Evolutionary conservation across 2,329 filamentous ascomycete species (phyloP).

Genomic region (Atkinsonella texensis): DNA sequence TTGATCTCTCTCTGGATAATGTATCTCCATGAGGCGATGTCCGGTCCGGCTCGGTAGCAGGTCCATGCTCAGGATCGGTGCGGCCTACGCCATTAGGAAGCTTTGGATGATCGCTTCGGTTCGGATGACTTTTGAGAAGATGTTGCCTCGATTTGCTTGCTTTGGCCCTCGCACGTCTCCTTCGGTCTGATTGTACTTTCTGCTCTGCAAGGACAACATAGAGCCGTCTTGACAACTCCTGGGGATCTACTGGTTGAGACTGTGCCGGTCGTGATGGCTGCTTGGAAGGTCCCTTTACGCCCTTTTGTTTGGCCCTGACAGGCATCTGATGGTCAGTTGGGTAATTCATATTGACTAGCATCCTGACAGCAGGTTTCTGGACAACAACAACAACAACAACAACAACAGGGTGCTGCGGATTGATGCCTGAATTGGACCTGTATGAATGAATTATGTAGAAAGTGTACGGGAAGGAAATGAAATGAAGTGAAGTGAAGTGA

Average conservation of each 20-base stretch:
- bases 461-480: not conserved
- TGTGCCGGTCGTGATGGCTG: conserved; percentile 11
- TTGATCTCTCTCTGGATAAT: conserved; percentile 5
- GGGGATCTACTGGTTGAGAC: conserved; percentile 34
- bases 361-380: conserved; percentile 1
- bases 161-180: conserved; percentile 17
- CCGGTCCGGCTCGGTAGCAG: not conserved
- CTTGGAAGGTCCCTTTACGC: not conserved
- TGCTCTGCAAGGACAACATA: conserved; percentile 38
- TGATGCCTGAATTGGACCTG: not conserved
- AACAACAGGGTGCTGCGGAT: not conserved
- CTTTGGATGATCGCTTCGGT: not conserved
- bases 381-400: no score
- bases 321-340: conserved; percentile 4
- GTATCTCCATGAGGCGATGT: not conserved
- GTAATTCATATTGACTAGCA: conserved; percentile 7
- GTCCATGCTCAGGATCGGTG: not conserved
- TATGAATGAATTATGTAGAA: not conserved
- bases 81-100: not conserved
- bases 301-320: not conserved
- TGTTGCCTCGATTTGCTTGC: conserved; percentile 9
- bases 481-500: not conserved
- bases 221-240: conserved; percentile 42
- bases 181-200: conserved; percentile 27
- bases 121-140: not conserved